These are phyloP conservation scores for Mycena galericulata DNA, from an alignment of 768 basidiomycete species.

Conservation along the genomic window DNA sequence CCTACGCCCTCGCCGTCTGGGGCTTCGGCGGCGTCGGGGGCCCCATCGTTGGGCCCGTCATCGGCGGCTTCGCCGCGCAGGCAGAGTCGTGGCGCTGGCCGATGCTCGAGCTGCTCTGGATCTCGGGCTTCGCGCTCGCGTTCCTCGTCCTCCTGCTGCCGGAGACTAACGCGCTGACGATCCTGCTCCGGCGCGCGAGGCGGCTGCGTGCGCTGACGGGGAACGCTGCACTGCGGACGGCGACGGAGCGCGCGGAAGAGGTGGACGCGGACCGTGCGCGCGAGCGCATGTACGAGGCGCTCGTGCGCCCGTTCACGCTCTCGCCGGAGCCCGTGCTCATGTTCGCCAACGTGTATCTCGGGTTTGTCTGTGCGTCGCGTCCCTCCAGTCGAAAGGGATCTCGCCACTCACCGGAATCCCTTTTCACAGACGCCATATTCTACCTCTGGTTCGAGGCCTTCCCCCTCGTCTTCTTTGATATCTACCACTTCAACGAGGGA, in stretches of 20 bases:
- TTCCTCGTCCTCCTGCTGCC: slow-evolving; percentile 45
- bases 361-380: slow-evolving; percentile 37
- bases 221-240: slow-evolving; percentile 40
- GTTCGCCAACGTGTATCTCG: slow-evolving; percentile 45
- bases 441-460: slow-evolving; percentile 51
- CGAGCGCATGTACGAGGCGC: slow-evolving; percentile 37
- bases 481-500: slow-evolving; percentile 48
- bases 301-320: slow-evolving; percentile 45
- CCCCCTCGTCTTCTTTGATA: slow-evolving; percentile 46
- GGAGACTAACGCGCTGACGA: slow-evolving; percentile 43
- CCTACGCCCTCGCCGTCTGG: slow-evolving; percentile 29
- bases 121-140: slow-evolving; percentile 40
- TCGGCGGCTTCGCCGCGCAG: slow-evolving; percentile 48
- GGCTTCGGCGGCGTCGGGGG: slow-evolving; percentile 37
- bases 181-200: slow-evolving; percentile 45
- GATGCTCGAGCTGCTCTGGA: slow-evolving; percentile 48
- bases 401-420: too few species aligned
- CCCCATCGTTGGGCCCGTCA: slow-evolving; percentile 43
- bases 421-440: slow-evolving; percentile 38
- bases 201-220: slow-evolving; percentile 45
- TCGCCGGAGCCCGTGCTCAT: slow-evolving; percentile 46
- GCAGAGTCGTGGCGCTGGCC: slow-evolving; percentile 49
- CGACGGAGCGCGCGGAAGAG: slow-evolving; percentile 40
- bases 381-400: too few species aligned
- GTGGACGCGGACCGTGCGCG: slow-evolving; percentile 20